A percentile compares a stretch with the other conserved stretches of the same genome.
These are phyloP conservation scores for Rhinocladiella similis DNA, from an alignment of 2,329 filamentous ascomycete genomes.

Conservation along the genomic window DNA sequence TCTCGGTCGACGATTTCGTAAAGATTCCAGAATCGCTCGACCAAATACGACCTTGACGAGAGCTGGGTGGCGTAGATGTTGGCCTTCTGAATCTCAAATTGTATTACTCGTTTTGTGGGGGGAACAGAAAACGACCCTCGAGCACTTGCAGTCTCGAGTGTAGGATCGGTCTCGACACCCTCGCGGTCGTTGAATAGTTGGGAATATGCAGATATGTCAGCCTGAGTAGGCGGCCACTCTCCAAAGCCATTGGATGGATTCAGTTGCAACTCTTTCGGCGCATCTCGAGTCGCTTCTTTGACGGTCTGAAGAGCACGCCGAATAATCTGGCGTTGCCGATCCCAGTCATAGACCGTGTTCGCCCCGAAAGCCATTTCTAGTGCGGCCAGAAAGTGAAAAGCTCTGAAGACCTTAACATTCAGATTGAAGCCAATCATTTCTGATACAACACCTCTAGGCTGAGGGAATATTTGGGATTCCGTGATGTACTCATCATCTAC, in stretches of 20 bases:
- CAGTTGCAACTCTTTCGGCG: conserved; percentile 64
- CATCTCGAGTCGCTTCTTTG: conserved; percentile 65
- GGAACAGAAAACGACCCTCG: conserved; percentile 23
- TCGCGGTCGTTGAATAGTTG: conserved; percentile 27
- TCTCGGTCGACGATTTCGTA: conserved; percentile 62
- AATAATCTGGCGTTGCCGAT: conserved; percentile 72
- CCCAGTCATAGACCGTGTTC: conserved; percentile 72
- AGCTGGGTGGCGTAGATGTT: conserved; percentile 84
- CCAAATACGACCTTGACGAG: conserved; percentile 77
- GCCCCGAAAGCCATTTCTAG: conserved; percentile 81
- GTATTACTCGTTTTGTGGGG: conserved; percentile 45
- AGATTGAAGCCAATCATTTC: conserved; percentile 78
- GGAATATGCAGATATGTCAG: conserved; percentile 27
- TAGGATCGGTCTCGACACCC: conserved; percentile 12
- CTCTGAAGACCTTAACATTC: conserved; percentile 74
- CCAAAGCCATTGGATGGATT: conserved; percentile 27
- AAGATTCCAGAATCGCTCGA: conserved; percentile 81
- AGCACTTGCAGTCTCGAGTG: conserved; percentile 9
- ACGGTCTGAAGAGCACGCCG: conserved; percentile 69
- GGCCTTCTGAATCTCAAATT: conserved; percentile 88
- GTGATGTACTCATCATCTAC: conserved; percentile 83
- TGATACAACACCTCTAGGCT: conserved; percentile 67
- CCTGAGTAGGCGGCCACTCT: conserved; percentile 28
- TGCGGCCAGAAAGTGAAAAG: conserved; percentile 76
- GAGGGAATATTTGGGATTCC: conserved; percentile 66